Base-by-base conservation (phyloP, 2,329 filamentous ascomycete species). In the Neofusicoccum sp. region DNA sequence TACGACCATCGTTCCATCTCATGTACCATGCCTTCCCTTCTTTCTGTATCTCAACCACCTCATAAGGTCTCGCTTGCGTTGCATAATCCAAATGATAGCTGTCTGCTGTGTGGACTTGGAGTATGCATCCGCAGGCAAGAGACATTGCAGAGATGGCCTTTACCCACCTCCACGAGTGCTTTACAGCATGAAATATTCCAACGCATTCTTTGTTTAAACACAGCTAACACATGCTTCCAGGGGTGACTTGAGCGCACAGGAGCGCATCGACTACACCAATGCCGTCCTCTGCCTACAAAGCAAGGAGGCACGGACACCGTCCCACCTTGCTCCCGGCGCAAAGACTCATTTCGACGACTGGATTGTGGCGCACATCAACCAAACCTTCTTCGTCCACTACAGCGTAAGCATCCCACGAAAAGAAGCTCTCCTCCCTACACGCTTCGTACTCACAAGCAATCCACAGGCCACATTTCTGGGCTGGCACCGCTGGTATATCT, bases 401-500 rank as follows among this genome's bases (percentile, higher is more conserved):
- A 73, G 71, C 4, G 72, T 72, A 49, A 44, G 65, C 63, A 5
- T 12, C 11, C n/a, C 14, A 16, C 7, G n/a, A n/a, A n/a, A n/a
- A n/a, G n/a, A n/a, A 24, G 3, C 30, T 7, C 62, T 2, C 31
- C 6, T 14, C 7, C 20, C 31, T 16, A 4, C 5, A 28, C 6
- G 12, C 20, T 5, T 49, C 14, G 34, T 11, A 11, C 57, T 49
- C 24, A 59, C 64, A 59, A 62, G 41, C 8, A 12, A 8, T 28
- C 41, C 3, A 8, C 38, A 71, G 67, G 72, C 70, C 0, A 73
- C 72, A 30, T 74, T 73, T 26, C 63, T 73, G 3, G 58, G 66
- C 9, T 79, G 77, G 76, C 76, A 79, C 62, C 69, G 77, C 1
- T 76, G 77, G 65, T 78, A 73, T 63, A 72, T 70, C 14, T 74